These are phyloP conservation scores for Falciphora oryzae DNA, from an alignment of 2,329 filamentous ascomycete species.

Conservation along the genomic window DNA sequence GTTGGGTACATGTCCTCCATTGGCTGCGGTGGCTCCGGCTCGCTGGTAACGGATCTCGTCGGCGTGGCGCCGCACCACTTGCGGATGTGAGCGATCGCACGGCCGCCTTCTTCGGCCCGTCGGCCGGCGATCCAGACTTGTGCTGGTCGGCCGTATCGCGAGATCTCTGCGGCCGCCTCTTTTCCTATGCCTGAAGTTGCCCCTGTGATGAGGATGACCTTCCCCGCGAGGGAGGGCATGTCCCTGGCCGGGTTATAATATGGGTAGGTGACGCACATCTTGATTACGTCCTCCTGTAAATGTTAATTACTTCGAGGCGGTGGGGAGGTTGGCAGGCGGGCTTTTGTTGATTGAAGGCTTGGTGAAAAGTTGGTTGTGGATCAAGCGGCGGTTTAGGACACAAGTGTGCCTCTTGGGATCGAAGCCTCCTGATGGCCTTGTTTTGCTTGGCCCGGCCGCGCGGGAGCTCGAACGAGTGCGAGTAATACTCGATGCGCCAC, in stretches of 20 bases:
- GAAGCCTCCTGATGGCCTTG: too few relatives aligned
- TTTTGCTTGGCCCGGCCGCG: too few relatives aligned
- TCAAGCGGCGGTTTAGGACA: too few relatives aligned
- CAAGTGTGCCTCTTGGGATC: too few relatives aligned
- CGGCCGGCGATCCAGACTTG: conserved; percentile 28
- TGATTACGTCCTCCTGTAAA: not conserved
- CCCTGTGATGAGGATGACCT: conserved; percentile 42
- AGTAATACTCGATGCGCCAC: too few relatives aligned
- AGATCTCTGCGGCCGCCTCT: conserved; percentile 35
- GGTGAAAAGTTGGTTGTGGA: too few relatives aligned
- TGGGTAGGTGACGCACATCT: conserved; percentile 1
- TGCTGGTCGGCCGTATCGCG: conserved; percentile 28
- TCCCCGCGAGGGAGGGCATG: conserved; percentile 33
- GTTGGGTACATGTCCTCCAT: not conserved
- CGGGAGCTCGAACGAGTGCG: too few relatives aligned
- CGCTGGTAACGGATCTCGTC: too few relatives aligned
- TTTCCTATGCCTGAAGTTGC: conserved; percentile 45
- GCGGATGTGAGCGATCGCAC: conserved; percentile 31
- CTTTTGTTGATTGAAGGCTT: too few relatives aligned
- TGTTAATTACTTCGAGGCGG: not conserved
- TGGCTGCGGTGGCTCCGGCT: not conserved
- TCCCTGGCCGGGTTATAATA: conserved; percentile 16
- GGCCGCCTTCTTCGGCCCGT: conserved; percentile 29
- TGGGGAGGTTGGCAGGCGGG: not conserved
- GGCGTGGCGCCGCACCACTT: not conserved